Conservation (phyloP, 1,284 basidiomycete genomes). For the Boletellus deceptivus region DNA sequence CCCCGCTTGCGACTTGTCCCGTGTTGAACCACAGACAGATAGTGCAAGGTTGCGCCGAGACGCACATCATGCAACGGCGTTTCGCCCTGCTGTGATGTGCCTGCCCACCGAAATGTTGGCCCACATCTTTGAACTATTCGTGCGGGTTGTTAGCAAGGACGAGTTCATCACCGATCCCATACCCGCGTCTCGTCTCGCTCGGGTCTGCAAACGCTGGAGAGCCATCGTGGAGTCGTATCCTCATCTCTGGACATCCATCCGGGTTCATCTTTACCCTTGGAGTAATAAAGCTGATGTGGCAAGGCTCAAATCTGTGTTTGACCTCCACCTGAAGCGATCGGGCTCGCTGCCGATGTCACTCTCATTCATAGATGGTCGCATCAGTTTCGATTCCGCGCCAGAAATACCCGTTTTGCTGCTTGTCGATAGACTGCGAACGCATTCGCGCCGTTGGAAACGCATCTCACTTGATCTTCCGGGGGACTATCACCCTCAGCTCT, state of each 20-base stretch:
- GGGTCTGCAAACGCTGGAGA: constrained; percentile 18
- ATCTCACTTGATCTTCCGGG: constrained; percentile 12
- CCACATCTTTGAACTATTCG: constrained; percentile 12
- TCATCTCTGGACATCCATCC: constrained; percentile 18
- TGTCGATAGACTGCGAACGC: constrained; percentile 5
- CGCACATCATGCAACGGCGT: not conserved
- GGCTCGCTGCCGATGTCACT: constrained; percentile 15
- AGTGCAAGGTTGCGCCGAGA: too few species aligned
- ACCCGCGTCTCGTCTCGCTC: constrained; percentile 1
- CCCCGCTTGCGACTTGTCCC: too few species aligned
- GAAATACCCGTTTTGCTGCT: constrained; percentile 4
- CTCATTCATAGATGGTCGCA: constrained; percentile 15
- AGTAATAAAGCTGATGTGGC: constrained; percentile 1
- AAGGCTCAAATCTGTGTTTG: not conserved
- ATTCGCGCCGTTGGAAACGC: constrained; percentile 16
- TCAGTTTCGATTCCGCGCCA: not conserved
- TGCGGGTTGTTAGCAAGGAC: not conserved
- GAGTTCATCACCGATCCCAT: not conserved
- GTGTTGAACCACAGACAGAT: too few species aligned
- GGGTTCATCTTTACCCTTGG: constrained; percentile 6
- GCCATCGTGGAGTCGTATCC: constrained; percentile 8
- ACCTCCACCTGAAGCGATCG: constrained; percentile 16
- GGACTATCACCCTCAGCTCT: constrained; percentile 9
- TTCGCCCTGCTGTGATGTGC: not conserved
- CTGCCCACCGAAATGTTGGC: constrained; percentile 17